Conservation (phyloP, 202 grass and related monocot genomes). For the Setaria viridis region DNA sequence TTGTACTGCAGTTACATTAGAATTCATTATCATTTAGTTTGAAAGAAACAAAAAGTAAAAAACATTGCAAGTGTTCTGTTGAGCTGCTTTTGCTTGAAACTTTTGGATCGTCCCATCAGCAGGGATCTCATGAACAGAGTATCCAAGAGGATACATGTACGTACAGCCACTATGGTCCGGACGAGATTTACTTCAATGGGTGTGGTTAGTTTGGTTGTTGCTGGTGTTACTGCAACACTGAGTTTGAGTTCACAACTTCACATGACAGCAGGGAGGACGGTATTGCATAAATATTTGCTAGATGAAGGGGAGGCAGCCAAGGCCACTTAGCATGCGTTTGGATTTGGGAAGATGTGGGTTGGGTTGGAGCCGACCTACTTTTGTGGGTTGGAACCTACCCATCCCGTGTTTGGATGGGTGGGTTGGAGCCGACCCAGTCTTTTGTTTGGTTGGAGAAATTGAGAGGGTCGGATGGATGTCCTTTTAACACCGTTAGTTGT, state of each 20-base stretch:
- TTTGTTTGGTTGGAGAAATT: too few relatives aligned
- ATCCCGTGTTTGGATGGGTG: too few relatives aligned
- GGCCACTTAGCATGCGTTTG: neutral
- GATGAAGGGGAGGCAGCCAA: neutral
- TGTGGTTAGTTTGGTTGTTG: neutral
- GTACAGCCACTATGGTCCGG: neutral
- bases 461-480: too few relatives aligned
- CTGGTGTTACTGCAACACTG: neutral
- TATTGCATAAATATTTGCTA: neutral
- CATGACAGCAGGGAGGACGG: neutral
- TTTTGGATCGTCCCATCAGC: neutral
- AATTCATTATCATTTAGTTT: slow-evolving; percentile 3
- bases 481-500: too few relatives aligned
- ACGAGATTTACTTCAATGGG: neutral
- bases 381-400: too few relatives aligned
- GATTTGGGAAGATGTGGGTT: too few relatives aligned
- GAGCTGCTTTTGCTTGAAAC: neutral
- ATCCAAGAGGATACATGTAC: neutral
- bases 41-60: neutral
- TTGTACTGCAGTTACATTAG: too few relatives aligned
- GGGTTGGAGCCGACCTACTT: too few relatives aligned
- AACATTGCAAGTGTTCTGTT: neutral
- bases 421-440: too few relatives aligned
- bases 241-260: neutral
- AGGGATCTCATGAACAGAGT: neutral